Evolutionary conservation across 169 alveolate genomes (phyloP), one percentile per base, ranked within the genome.

Genomic region (Ichthyophthirius multifiliis): DNA sequence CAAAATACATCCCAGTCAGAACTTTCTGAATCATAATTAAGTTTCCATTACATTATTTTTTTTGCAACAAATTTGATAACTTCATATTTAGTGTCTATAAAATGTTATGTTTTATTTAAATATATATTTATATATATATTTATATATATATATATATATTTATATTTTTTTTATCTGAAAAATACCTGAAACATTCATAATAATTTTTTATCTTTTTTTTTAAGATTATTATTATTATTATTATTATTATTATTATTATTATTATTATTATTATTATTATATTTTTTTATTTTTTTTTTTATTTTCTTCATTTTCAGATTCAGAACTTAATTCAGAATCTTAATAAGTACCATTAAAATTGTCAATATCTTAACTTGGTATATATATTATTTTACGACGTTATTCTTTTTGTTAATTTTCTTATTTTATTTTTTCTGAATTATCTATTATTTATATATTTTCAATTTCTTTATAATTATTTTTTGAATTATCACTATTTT

Each of bases 1-100:
- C 96, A 92, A 34, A 84, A 83, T 20, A 92, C 76, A 83, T 92
- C 96, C 90, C 95, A 92, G 55, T 87, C 92, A 39, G 80, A 47
- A 12, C 74, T 85, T 20, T 83, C 82, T 35, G 45, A 77, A 15
- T 77, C 83, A 30, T 74, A 67, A 4, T 32, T 55, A 20, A 85
- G 43, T 37, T 45, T 48, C 89, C 87, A 81, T 20, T 80, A 64
- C 18, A 76, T 78, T 10, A 84, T 65, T 35, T 87, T 80, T 48
- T 75, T 90, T 13, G 82, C 91, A 6, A 87, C 93, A 84, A 85
- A 80, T 30, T 85, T 44, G 0, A 87, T 83, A 20, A 90, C 93
- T 15, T 77, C 75, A 80, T 90, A 90, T 83, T 90, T 83, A 2
- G 91, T 81, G 16, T 84, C 65, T 23, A 43, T 15, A 0, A 71